These are phyloP conservation scores for Verticillium longisporum DNA, from an alignment of 2,329 filamentous ascomycete genomes.

Conservation along the genomic window DNA sequence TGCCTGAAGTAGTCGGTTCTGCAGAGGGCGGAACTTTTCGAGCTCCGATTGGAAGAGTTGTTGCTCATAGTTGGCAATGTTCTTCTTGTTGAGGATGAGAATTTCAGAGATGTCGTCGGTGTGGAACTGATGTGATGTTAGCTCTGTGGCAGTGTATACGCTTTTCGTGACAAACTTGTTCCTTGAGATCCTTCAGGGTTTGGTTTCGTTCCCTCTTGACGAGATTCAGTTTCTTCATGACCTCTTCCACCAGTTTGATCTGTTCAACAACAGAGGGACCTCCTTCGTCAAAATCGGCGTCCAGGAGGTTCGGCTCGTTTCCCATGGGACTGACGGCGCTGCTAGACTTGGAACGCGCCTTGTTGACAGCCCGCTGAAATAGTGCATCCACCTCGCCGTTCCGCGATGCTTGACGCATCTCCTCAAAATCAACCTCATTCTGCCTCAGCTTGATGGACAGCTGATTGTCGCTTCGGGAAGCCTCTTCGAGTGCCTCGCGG, in stretches of 20 bases:
- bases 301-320: slow-evolving; percentile 73
- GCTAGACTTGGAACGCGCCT: slow-evolving; percentile 61
- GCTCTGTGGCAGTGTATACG: background rate
- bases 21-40: slow-evolving; percentile 94
- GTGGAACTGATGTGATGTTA: slow-evolving; percentile 58
- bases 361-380: slow-evolving; percentile 81
- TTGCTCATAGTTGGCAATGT: slow-evolving; percentile 82
- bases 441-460: slow-evolving; percentile 78
- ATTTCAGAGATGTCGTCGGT: slow-evolving; percentile 97
- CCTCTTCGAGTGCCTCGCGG: slow-evolving; percentile 82
- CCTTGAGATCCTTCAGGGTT: slow-evolving; percentile 92
- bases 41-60: slow-evolving; percentile 92
- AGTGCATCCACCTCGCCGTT: slow-evolving; percentile 80
- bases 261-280: slow-evolving; percentile 80
- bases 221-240: slow-evolving; percentile 83
- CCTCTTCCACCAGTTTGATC: slow-evolving; percentile 80
- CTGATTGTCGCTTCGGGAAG: slow-evolving; percentile 76
- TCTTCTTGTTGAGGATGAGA: slow-evolving; percentile 95
- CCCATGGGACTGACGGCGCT: slow-evolving; percentile 53
- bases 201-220: slow-evolving; percentile 89
- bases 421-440: slow-evolving; percentile 83
- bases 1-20: slow-evolving; percentile 83
- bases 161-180: slow-evolving; percentile 60
- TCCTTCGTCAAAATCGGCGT: slow-evolving; percentile 82
- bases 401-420: slow-evolving; percentile 87